Evolutionary conservation across 129 eudicot species (phyloP), one percentile per base, ranked within the genome.

Genomic region (Chrysanthemum seticuspe): DNA sequence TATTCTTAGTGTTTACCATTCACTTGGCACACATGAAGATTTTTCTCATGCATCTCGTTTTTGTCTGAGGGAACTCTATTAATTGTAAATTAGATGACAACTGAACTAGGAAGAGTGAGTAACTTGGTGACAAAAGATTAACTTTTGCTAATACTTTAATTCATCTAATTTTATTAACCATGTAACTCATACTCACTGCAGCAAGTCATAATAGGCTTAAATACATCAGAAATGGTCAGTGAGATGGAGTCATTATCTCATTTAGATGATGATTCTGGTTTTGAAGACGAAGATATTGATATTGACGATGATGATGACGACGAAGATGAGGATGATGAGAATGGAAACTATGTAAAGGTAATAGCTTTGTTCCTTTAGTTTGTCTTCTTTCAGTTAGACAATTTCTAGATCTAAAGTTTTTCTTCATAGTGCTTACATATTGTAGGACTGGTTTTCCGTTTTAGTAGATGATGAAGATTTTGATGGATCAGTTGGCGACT

Each of bases 191-290:
- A 66, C 47, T 44, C 57, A 64, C 72, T 89, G 91, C 96, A 92
- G 98, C 91, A 89, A 83, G 95, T 89, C 72, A 85, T 92, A 58
- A 78, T 92, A 77, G 95, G 98, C 62, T 67, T 92, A 72, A 91
- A 92, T 73, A 87, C 98, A 21, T 61, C 80, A 67, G 91, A 92
- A 82, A 79, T 92, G 85, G 57, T 89, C 15, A 75, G 78, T 61
- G 91, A 89, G 76, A 79, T 89, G 83, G 98, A 85, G 79, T 71
- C 79, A 52, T 68, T 87, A 72, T 78, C 74, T 72, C 84, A 61
- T 71, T 65, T 83, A 40, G 91, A 86, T 25, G 72, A 78, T 74
- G 85, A 79, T 57, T 82, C 83, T 76, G 95, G 71, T 67, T 57
- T 81, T 64, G 97, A 89, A 15, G 86, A 83, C 47, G 96, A 91